Evolutionary conservation across 2,329 filamentous ascomycete genomes (phyloP).

Genomic region (Colletotrichum camelliae): DNA sequence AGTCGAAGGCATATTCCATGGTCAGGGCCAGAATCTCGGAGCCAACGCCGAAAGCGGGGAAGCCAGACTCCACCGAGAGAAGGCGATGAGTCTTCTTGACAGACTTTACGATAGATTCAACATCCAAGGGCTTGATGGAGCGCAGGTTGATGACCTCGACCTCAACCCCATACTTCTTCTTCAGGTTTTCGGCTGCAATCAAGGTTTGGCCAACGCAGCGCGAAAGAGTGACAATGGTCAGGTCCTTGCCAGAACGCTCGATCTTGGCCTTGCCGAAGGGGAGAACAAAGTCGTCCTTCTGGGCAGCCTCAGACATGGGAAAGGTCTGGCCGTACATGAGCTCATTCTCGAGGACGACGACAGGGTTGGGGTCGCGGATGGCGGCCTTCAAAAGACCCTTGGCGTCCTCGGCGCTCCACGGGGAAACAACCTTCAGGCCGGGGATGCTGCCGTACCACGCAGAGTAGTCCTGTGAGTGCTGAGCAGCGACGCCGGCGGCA

Average conservation of each 20-base stretch:
- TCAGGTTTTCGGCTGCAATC: slow-evolving; percentile 85
- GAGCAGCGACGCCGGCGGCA: slow-evolving; percentile 90
- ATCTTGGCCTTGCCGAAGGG: slow-evolving; percentile 99
- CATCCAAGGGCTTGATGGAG: slow-evolving; percentile 94
- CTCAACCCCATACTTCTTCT: slow-evolving; percentile 96
- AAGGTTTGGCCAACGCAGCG: slow-evolving; percentile 95
- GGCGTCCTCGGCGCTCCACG: slow-evolving; percentile 96
- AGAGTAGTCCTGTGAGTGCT: slow-evolving; percentile 99
- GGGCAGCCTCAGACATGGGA: slow-evolving; percentile 96
- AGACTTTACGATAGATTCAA: slow-evolving; percentile 94
- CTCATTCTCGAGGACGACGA: slow-evolving; percentile 90
- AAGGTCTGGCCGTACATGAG: slow-evolving; percentile 91
- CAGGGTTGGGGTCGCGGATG: slow-evolving; percentile 97
- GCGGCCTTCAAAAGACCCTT: slow-evolving; percentile 98
- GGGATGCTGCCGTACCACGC: slow-evolving; percentile 99
- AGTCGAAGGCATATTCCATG: slow-evolving; percentile 99
- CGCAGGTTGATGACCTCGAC: slow-evolving; percentile 98
- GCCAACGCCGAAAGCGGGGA: slow-evolving; percentile 91
- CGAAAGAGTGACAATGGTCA: slow-evolving; percentile 94
- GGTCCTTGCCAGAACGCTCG: slow-evolving; percentile 92
- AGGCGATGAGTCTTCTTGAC: slow-evolving; percentile 98
- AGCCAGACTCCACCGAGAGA: slow-evolving; percentile 92
- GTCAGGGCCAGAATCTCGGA: slow-evolving; percentile 92
- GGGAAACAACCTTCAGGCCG: slow-evolving; percentile 93
- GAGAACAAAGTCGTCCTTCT: slow-evolving; percentile 95